phyloP scores from a whole-genome alignment of 768 basidiomycete species.

The Pholiota microspora region DNA sequence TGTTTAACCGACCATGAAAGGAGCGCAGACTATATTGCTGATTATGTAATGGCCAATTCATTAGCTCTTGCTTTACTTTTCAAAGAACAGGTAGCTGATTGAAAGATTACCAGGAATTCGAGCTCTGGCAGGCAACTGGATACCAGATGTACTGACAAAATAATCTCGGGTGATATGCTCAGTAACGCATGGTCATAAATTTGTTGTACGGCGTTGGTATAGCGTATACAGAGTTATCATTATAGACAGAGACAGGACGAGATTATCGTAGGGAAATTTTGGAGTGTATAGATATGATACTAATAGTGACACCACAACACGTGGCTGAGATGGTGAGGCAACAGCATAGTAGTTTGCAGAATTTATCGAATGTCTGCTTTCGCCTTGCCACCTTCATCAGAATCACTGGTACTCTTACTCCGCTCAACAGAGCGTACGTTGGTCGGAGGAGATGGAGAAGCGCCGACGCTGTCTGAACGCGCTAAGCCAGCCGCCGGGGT shows the following conservation, averaged over 20 bases:
- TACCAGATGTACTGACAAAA: too few relatives aligned
- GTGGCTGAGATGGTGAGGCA: neutral
- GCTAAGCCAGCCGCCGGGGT: constrained; percentile 32
- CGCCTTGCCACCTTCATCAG: constrained; percentile 23
- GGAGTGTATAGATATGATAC: constrained; percentile 10
- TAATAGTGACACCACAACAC: constrained; percentile 6
- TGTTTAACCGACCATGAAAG: too few relatives aligned
- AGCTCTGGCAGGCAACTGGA: too few relatives aligned
- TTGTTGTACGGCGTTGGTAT: constrained; percentile 6
- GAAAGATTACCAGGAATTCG: too few relatives aligned
- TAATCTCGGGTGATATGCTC: too few relatives aligned
- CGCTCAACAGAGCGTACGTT: constrained; percentile 24
- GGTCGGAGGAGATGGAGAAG: constrained; percentile 26
- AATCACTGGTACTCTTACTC: constrained; percentile 36
- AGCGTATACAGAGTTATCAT: constrained; percentile 7
- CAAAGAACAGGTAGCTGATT: too few relatives aligned
- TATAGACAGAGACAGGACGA: constrained; percentile 7
- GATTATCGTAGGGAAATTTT: constrained; percentile 17
- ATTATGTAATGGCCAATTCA: too few relatives aligned
- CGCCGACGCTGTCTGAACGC: constrained; percentile 28
- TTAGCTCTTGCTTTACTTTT: too few relatives aligned
- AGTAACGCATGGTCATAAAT: neutral
- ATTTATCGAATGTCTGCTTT: constrained; percentile 30
- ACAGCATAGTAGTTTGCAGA: constrained; percentile 2
- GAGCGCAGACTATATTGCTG: too few relatives aligned